Evolutionary conservation across 2,329 filamentous ascomycete genomes (phyloP).

Genomic region (Pochonia chlamydosporia): DNA sequence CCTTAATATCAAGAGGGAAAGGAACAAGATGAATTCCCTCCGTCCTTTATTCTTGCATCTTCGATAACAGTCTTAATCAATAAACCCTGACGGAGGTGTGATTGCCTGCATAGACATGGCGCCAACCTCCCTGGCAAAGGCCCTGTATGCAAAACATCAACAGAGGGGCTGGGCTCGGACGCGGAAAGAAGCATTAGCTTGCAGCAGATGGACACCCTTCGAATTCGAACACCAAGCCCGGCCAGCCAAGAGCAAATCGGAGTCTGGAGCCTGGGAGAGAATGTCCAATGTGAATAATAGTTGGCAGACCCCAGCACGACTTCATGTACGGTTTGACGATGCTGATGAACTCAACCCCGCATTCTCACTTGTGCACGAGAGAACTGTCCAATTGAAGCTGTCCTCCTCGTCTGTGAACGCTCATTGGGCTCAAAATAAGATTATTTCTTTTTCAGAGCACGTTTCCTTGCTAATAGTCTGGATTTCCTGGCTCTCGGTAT

Average conservation of each 20-base stretch:
- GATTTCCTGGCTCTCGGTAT: too few species aligned
- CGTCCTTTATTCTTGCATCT: too few species aligned
- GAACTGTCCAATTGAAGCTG: neutral
- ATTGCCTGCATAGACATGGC: too few species aligned
- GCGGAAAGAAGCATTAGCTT: constrained; percentile 11
- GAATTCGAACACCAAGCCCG: neutral
- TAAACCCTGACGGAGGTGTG: too few species aligned
- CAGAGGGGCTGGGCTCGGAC: constrained; percentile 9
- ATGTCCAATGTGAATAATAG: neutral
- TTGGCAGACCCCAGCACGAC: neutral
- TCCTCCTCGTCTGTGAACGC: neutral
- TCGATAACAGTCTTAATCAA: too few species aligned
- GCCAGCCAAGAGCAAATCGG: too few species aligned
- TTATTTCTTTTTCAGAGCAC: neutral
- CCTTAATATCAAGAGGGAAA: too few species aligned
- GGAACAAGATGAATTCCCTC: too few species aligned
- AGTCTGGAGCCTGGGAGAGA: too few species aligned
- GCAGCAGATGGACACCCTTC: constrained; percentile 1
- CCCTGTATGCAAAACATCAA: constrained; percentile 12
- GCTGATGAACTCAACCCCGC: neutral
- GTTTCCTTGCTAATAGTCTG: too few species aligned
- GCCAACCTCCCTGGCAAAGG: too few species aligned
- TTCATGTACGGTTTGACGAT: neutral
- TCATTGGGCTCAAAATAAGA: neutral
- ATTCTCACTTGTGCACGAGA: neutral